phyloP scores from a whole-genome alignment of 768 basidiomycete genomes.

The Mycena rebaudengoi region DNA sequence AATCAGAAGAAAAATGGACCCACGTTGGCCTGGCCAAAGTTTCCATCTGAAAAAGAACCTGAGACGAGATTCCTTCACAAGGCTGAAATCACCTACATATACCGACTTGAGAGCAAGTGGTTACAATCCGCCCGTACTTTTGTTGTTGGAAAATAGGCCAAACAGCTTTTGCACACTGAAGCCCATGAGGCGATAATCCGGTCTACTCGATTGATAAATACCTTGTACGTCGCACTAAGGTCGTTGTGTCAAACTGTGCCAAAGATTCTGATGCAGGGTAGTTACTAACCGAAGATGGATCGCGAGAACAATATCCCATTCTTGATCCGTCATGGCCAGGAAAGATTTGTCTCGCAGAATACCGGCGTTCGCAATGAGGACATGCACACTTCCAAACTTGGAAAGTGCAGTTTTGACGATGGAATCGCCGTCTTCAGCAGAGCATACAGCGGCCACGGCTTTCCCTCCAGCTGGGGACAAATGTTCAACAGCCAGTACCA shows the following conservation, averaged over 20 bases:
- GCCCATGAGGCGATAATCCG: neutral
- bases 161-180: constrained; percentile 87
- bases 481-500: neutral
- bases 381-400: constrained; percentile 87
- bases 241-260: constrained; percentile 36
- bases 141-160: constrained; percentile 98
- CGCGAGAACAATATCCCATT: constrained; percentile 93
- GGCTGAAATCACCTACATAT: constrained; percentile 68
- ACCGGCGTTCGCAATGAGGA: constrained; percentile 93
- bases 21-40: constrained; percentile 94
- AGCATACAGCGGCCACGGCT: constrained; percentile 82
- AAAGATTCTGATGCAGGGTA: neutral
- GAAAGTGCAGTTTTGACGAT: constrained; percentile 90
- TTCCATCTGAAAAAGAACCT: constrained; percentile 68
- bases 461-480: constrained; percentile 80
- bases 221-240: constrained; percentile 85
- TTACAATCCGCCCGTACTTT: constrained; percentile 94
- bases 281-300: constrained; percentile 76
- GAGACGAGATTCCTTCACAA: neutral
- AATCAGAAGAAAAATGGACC: constrained; percentile 25
- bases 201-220: constrained; percentile 31
- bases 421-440: constrained; percentile 90
- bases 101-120: constrained; percentile 92
- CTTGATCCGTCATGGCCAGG: constrained; percentile 84
- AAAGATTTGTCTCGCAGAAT: constrained; percentile 95